Evolutionary conservation across 2,329 filamentous ascomycete genomes (phyloP).

Genomic region (Rhynchosporium graminicola): DNA sequence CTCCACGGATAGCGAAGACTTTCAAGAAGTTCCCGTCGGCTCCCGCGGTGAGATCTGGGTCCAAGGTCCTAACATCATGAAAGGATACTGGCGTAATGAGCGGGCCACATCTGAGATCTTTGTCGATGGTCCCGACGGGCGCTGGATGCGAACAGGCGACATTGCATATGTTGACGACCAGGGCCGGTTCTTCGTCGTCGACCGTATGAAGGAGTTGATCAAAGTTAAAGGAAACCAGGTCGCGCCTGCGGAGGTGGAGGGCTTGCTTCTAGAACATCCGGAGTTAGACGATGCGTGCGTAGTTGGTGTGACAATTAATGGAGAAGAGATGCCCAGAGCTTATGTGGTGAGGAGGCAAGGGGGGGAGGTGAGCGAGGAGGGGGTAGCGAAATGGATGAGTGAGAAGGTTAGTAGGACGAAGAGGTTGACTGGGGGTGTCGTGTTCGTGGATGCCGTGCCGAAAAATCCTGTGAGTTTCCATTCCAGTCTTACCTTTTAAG

Average conservation of each 20-base stretch:
- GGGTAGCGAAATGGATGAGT: constrained; percentile 59
- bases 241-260: constrained; percentile 51
- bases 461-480: constrained; percentile 57
- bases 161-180: constrained; percentile 66
- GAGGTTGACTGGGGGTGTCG: constrained; percentile 67
- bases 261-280: constrained; percentile 45
- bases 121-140: constrained; percentile 69
- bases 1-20: constrained; percentile 33
- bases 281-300: constrained; percentile 48
- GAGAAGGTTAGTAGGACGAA: constrained; percentile 64
- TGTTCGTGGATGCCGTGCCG: constrained; percentile 65
- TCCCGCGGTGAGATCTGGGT: constrained; percentile 71
- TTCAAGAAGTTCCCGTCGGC: constrained; percentile 46
- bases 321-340: constrained; percentile 60
- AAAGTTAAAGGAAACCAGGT: constrained; percentile 53
- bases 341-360: constrained; percentile 52
- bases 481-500: too few relatives aligned
- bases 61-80: constrained; percentile 62
- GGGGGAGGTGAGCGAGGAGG: constrained; percentile 37
- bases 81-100: constrained; percentile 58
- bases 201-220: constrained; percentile 54
- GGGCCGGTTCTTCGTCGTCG: constrained; percentile 83
- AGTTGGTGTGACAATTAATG: constrained; percentile 45
- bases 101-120: constrained; percentile 61
- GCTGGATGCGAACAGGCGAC: constrained; percentile 59